Evolutionary conservation across 139 green algal species (phyloP).

Genomic region (Coelastrella sp.): DNA sequence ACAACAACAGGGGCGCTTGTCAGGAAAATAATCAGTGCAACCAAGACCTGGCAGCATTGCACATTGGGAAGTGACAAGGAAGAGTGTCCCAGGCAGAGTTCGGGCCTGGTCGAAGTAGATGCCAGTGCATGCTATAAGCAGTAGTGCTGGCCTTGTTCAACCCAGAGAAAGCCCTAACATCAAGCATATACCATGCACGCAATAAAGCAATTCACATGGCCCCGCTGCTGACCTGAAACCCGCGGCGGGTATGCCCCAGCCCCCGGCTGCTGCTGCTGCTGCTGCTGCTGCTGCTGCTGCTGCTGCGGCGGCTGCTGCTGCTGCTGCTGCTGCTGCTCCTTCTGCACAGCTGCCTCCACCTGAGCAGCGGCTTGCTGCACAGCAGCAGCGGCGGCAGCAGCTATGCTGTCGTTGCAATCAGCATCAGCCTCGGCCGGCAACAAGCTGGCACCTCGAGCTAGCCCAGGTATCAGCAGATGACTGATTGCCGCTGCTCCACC

Average conservation of each 20-base stretch:
- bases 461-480: too few relatives aligned
- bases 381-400: neutral
- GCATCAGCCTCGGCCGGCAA: neutral
- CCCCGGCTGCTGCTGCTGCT: too few relatives aligned
- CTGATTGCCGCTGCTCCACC: neutral
- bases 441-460: neutral
- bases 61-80: too few relatives aligned
- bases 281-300: too few relatives aligned
- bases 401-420: neutral
- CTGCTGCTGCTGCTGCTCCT: conserved; percentile 9
- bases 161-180: too few relatives aligned
- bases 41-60: too few relatives aligned
- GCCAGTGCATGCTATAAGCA: neutral
- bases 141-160: too few relatives aligned
- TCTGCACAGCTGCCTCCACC: neutral
- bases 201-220: too few relatives aligned
- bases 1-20: neutral
- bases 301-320: neutral
- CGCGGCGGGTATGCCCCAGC: neutral
- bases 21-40: neutral
- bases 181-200: too few relatives aligned
- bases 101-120: too few relatives aligned
- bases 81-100: too few relatives aligned
- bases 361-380: neutral
- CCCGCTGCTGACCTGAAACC: neutral